These are phyloP conservation scores for Pyrus hybrid DNA, from an alignment of 331 rosid genomes.

Conservation along the genomic window DNA sequence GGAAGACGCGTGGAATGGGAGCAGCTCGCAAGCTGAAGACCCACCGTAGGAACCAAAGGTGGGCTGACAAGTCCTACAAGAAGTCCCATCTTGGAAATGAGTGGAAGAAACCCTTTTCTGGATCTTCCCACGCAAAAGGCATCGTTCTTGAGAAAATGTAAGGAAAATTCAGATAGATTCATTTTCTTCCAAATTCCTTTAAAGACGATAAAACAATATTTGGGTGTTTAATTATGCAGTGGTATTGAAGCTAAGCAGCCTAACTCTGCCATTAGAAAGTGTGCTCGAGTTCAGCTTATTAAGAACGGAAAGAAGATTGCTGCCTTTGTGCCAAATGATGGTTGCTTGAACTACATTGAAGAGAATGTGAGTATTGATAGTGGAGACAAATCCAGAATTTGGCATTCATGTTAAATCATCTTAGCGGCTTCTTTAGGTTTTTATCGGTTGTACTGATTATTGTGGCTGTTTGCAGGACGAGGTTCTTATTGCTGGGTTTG, in stretches of 20 bases:
- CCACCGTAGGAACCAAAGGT: slow-evolving; percentile 61
- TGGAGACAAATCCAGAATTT: neutral
- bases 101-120: slow-evolving; percentile 68
- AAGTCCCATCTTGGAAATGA: slow-evolving; percentile 62
- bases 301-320: slow-evolving; percentile 72
- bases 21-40: slow-evolving; percentile 63
- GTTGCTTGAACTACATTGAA: slow-evolving; percentile 60
- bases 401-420: neutral
- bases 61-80: slow-evolving; percentile 69
- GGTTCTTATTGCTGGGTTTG: slow-evolving; percentile 69
- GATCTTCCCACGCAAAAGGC: slow-evolving; percentile 61
- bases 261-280: slow-evolving; percentile 59
- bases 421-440: neutral
- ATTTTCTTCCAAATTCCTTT: neutral
- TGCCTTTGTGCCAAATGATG: slow-evolving; percentile 68
- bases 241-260: slow-evolving; percentile 74
- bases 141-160: slow-evolving; percentile 58
- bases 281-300: slow-evolving; percentile 61
- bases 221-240: slow-evolving; percentile 21
- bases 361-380: slow-evolving; percentile 36
- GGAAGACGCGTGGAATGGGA: slow-evolving; percentile 66
- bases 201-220: neutral
- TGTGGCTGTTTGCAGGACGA: slow-evolving; percentile 35
- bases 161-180: neutral
- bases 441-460: neutral